These are phyloP conservation scores for Diaporthe vexans DNA, from an alignment of 2,329 filamentous ascomycete genomes.

Conservation along the genomic window DNA sequence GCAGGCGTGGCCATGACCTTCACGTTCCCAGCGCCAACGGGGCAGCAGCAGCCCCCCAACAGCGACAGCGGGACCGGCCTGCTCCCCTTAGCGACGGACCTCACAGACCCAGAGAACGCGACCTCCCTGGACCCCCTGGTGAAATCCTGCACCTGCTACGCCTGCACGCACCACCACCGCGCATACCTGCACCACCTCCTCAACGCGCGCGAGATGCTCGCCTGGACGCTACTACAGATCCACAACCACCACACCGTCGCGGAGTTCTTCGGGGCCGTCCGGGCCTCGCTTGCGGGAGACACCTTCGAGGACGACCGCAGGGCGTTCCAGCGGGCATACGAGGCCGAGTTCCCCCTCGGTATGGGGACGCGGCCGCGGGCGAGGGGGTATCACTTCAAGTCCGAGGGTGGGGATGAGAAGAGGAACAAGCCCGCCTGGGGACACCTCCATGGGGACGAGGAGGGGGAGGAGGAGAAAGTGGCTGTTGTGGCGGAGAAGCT, in stretches of 20 bases:
- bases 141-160: conserved; percentile 80
- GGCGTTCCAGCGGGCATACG: conserved; percentile 70
- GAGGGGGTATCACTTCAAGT: conserved; percentile 86
- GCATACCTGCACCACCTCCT: conserved; percentile 92
- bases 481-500: conserved; percentile 53
- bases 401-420: conserved; percentile 73
- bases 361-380: conserved; percentile 84
- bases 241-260: conserved; percentile 86
- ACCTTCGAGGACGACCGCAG: conserved; percentile 69
- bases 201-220: conserved; percentile 94
- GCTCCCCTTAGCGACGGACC: conserved; percentile 78
- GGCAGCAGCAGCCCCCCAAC: neutral
- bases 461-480: conserved; percentile 45
- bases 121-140: conserved; percentile 74
- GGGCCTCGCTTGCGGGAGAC: conserved; percentile 72
- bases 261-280: conserved; percentile 80
- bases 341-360: conserved; percentile 77
- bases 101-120: conserved; percentile 78
- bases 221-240: conserved; percentile 91
- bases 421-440: conserved; percentile 79
- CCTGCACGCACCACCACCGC: conserved; percentile 85
- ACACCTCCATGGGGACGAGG: conserved; percentile 58
- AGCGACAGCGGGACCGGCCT: conserved; percentile 41
- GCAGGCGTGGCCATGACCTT: conserved; percentile 89
- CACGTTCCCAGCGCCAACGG: conserved; percentile 70